A percentile compares a stretch with the other conserved stretches of the same genome.
Evolutionary conservation across 768 basidiomycete genomes (phyloP).

Genomic region (Mycena maculata): DNA sequence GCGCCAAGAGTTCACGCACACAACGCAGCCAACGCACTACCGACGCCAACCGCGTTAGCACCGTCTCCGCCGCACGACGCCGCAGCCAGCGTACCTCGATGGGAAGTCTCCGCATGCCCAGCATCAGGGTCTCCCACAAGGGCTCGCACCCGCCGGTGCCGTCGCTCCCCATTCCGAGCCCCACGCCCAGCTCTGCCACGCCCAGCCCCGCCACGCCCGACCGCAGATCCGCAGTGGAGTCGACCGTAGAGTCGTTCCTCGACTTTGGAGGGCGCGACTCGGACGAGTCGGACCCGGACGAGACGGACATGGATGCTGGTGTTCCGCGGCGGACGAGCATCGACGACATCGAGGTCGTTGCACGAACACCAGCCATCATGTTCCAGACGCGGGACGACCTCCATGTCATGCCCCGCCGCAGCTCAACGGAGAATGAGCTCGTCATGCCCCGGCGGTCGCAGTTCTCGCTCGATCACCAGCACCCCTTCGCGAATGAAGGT

Average conservation of each 20-base stretch:
- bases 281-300: constrained; percentile 19
- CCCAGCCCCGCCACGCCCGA: constrained; percentile 12
- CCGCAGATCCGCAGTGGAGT: constrained; percentile 27
- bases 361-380: constrained; percentile 26
- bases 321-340: constrained; percentile 40
- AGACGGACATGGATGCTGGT: background rate
- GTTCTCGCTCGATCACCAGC: constrained; percentile 35
- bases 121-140: constrained; percentile 24
- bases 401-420: constrained; percentile 40
- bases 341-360: constrained; percentile 37
- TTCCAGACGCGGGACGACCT: constrained; percentile 46
- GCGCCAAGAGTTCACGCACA: constrained; percentile 46
- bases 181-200: background rate
- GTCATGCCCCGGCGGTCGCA: constrained; percentile 47
- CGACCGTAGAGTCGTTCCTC: constrained; percentile 44
- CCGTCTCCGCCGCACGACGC: constrained; percentile 72
- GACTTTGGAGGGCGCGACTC: constrained; percentile 44
- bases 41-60: constrained; percentile 49
- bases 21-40: constrained; percentile 36
- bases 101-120: constrained; percentile 73
- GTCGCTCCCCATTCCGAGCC: constrained; percentile 13
- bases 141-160: constrained; percentile 34
- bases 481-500: constrained; percentile 34
- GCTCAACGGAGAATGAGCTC: constrained; percentile 45
- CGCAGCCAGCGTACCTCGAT: constrained; percentile 74